Evolutionary conservation across 2,329 filamentous ascomycete species (phyloP).

Genomic region (Saccharata proteae): DNA sequence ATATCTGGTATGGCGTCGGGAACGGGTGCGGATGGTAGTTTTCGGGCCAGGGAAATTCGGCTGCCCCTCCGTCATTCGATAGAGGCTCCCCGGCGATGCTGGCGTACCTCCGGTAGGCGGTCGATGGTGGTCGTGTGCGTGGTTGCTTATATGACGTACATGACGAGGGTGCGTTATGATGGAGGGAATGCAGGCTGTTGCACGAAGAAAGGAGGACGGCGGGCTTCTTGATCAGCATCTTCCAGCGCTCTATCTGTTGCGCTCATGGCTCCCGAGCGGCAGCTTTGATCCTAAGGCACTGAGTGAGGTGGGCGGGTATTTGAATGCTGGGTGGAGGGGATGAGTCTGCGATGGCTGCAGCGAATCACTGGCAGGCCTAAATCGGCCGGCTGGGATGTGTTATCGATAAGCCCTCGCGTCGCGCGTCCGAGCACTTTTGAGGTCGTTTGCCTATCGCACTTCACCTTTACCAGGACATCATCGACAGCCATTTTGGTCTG

Average conservation of each 20-base stretch:
- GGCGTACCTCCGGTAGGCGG: slow-evolving; percentile 16
- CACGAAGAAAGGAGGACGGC: slow-evolving; percentile 19
- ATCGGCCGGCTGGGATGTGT: neutral
- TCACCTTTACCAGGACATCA: no score
- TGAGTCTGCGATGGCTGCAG: neutral
- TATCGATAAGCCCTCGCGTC: no score
- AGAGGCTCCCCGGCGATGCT: slow-evolving; percentile 12
- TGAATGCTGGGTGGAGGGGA: neutral
- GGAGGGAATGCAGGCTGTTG: slow-evolving; percentile 13
- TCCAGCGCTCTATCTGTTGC: slow-evolving; percentile 1
- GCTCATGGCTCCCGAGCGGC: slow-evolving; percentile 9
- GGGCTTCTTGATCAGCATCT: slow-evolving; percentile 28
- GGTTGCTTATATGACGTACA: slow-evolving; percentile 29
- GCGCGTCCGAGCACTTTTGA: no score
- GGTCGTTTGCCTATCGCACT: no score
- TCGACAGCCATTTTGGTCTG: no score
- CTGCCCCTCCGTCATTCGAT: slow-evolving; percentile 6
- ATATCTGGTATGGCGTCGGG: slow-evolving; percentile 85
- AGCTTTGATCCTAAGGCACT: no score
- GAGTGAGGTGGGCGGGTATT: no score
- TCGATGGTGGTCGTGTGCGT: slow-evolving; percentile 18
- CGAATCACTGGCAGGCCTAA: neutral
- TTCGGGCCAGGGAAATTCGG: slow-evolving; percentile 20
- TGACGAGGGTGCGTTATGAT: slow-evolving; percentile 15
- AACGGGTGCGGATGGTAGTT: slow-evolving; percentile 23